A percentile compares a stretch with the other conserved stretches of the same genome.
Evolutionary conservation across 352 stramenopile species (phyloP).

Genomic region (Pythium monospermum): DNA sequence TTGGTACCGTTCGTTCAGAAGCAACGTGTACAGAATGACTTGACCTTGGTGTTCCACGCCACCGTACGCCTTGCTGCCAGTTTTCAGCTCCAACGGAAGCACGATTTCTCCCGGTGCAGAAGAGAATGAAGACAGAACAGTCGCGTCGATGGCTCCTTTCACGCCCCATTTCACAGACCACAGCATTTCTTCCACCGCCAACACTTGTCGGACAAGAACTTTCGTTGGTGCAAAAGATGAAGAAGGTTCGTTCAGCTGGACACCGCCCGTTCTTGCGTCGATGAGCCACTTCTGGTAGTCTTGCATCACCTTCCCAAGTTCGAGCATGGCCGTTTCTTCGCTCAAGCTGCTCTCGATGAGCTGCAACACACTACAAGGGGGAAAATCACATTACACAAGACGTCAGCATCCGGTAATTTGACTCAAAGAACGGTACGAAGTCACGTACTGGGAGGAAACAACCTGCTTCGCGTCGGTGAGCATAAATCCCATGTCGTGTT

Average conservation of each 20-base stretch:
- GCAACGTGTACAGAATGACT: conserved; percentile 87
- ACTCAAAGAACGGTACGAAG: neutral
- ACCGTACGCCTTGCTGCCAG: conserved; percentile 62
- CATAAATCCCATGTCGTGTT: conserved; percentile 30
- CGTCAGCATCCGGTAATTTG: neutral
- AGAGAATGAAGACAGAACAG: conserved; percentile 45
- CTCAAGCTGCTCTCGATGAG: conserved; percentile 62
- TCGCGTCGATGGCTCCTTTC: conserved; percentile 74
- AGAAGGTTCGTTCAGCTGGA: conserved; percentile 35
- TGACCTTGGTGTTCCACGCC: conserved; percentile 68
- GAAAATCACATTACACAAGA: too few relatives aligned
- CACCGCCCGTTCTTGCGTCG: conserved; percentile 20
- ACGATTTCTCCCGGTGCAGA: conserved; percentile 21
- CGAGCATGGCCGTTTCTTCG: conserved; percentile 46
- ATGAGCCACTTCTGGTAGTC: conserved; percentile 55
- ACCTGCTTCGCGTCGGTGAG: conserved; percentile 38
- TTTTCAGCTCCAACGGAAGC: conserved; percentile 86
- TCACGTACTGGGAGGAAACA: conserved; percentile 59
- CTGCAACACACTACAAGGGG: conserved; percentile 54
- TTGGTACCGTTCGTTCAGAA: conserved; percentile 76
- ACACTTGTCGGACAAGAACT: conserved; percentile 35
- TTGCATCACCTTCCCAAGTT: conserved; percentile 50
- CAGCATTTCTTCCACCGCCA: conserved; percentile 83
- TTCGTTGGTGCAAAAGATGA: conserved; percentile 14
- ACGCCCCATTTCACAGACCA: conserved; percentile 83